Evolutionary conservation across 805 yeast genomes (phyloP).

Genomic region (Metschnikowia similis): DNA sequence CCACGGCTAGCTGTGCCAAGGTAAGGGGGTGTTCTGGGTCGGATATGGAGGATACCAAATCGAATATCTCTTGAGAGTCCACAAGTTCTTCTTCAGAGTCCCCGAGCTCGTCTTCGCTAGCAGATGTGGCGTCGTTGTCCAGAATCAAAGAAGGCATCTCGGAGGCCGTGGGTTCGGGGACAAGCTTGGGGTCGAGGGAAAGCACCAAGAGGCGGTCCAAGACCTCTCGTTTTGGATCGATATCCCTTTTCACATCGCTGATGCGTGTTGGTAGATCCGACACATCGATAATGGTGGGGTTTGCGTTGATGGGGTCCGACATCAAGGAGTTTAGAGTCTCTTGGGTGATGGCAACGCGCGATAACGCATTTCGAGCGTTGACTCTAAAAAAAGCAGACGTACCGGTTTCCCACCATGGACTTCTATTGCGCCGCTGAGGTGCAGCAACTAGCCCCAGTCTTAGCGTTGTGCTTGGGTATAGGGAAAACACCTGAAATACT

Average conservation of each 20-base stretch:
- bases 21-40: constrained; percentile 98
- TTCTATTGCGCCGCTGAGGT: constrained; percentile 23
- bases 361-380: neutral
- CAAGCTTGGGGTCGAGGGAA: constrained; percentile 16
- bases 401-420: constrained; percentile 25
- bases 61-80: constrained; percentile 76
- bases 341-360: neutral
- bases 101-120: constrained; percentile 14
- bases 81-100: constrained; percentile 50
- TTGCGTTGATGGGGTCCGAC: constrained; percentile 87
- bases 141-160: constrained; percentile 25
- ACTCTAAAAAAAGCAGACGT: neutral
- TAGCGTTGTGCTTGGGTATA: constrained; percentile 14
- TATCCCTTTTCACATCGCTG: constrained; percentile 9
- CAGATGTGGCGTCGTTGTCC: constrained; percentile 19
- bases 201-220: constrained; percentile 31
- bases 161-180: constrained; percentile 2
- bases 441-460: constrained; percentile 36
- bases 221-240: constrained; percentile 17
- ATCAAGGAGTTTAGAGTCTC: constrained; percentile 26
- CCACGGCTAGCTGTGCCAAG: constrained; percentile 90
- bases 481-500: constrained; percentile 4
- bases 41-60: constrained; percentile 17
- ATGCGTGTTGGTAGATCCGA: constrained; percentile 71
- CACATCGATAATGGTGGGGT: constrained; percentile 78